A percentile compares a stretch with the other conserved stretches of the same genome.
Conservation (phyloP, 176 grass and related monocot genomes). For the Oryza glumipatula region DNA sequence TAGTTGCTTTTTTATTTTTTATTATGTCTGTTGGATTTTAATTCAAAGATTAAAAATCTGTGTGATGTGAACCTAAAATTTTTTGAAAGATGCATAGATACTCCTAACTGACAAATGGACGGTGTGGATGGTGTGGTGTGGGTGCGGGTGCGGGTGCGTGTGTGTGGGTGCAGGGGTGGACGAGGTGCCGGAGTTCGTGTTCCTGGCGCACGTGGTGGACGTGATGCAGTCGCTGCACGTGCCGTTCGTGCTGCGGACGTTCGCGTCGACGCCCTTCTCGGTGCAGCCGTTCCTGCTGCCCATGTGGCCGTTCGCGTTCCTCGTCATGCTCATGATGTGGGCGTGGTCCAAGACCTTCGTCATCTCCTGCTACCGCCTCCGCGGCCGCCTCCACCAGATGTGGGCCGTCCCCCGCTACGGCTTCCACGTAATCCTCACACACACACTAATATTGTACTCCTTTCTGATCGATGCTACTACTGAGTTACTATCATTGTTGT, state of each 20-base stretch:
- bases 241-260: conserved; percentile 64
- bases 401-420: conserved; percentile 83
- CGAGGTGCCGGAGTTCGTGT: conserved; percentile 84
- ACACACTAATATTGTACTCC: not conserved
- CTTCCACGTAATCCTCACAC: conserved; percentile 58
- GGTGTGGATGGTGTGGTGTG: not conserved
- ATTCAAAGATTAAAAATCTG: too few relatives aligned
- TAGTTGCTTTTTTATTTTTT: too few relatives aligned
- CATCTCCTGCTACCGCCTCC: conserved; percentile 67
- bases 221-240: conserved; percentile 71
- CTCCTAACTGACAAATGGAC: too few relatives aligned
- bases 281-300: conserved; percentile 47
- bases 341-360: conserved; percentile 80
- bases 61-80: too few relatives aligned
- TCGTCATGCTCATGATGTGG: conserved; percentile 77
- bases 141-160: too few relatives aligned
- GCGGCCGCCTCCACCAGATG: conserved; percentile 48
- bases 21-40: too few relatives aligned
- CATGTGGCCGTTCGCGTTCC: conserved; percentile 58
- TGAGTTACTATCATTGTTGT: not conserved
- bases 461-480: not conserved
- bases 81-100: too few relatives aligned
- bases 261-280: conserved; percentile 53
- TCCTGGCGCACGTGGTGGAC: conserved; percentile 86
- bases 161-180: conserved; percentile 37